Evolutionary conservation across 495 filamentous ascomycete genomes (phyloP), one percentile per base, ranked within the genome.

Genomic region (Ascodesmis nigricans): DNA sequence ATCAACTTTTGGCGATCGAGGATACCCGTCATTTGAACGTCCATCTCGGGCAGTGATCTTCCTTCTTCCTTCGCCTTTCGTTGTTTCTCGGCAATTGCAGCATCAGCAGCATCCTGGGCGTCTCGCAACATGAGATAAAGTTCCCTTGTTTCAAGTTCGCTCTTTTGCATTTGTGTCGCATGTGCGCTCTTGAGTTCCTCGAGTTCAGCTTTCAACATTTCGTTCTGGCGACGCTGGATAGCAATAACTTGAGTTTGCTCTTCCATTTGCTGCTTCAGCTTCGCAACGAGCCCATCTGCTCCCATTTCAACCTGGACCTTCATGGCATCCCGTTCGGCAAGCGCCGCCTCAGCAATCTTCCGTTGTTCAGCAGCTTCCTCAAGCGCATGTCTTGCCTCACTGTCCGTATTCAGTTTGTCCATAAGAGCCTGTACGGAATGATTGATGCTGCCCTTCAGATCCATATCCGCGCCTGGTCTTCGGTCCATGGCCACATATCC

Each of bases 401-500:
- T 77, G 59, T 97, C 87, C 2, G 90, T 95, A 49, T 97, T 87
- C 32, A 97, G 65, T 52, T 80, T 83, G 55, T 95, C 90, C 36
- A 97, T 60, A 40, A 97, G 61, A 54, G 67, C 87, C 58, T 97
- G 87, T 25, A 97, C 87, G 2, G 90, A 92, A 51, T 95, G 93
- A 52, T 84, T 92, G 45, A 97, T 66, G 40, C 82, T 91, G 48
- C 92, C 82, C 56, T 91, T 91, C 36, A 97, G 69, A 50, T 97
- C 87, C 65, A 97, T 80, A 57, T 97, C 83, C 26, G 87, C 90
- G 40, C 95, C 55, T n/a, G n/a, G n/a, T 33, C 87, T 67, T 42
- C 87, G 72, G 54, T 97, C 87, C 90, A 97, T 97, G 37, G 83
- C 87, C 38, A 97, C 87, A 54, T 97, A 95, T 58, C 79, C 91